Conservation (phyloP, 2,329 filamentous ascomycete genomes). For the Teratosphaeria viscida region DNA sequence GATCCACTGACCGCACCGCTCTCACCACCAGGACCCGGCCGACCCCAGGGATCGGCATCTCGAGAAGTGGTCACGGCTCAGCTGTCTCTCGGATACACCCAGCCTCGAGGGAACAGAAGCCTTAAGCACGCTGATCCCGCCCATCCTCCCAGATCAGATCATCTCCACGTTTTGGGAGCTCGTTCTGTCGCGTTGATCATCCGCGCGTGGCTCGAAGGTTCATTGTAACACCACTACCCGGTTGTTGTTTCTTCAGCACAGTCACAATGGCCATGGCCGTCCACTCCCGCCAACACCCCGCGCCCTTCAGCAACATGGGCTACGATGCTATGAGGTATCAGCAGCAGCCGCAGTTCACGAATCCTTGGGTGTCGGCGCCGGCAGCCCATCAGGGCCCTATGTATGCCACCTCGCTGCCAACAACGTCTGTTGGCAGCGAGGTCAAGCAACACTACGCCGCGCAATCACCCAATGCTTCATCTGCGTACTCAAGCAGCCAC, state of each 20-base stretch:
- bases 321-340: conserved; percentile 72
- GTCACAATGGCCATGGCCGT: conserved; percentile 81
- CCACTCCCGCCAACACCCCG: conserved; percentile 72
- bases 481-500: conserved; percentile 57
- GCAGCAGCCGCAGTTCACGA: conserved; percentile 67
- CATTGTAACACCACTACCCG: conserved; percentile 4
- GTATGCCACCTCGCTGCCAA: conserved; percentile 56
- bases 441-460: conserved; percentile 16
- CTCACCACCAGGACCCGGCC: conserved; percentile 9
- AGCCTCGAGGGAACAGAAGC: conserved; percentile 19
- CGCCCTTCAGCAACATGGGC: conserved; percentile 59
- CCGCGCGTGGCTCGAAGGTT: conserved; percentile 1
- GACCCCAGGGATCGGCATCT: conserved; percentile 12
- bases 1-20: conserved; percentile 14
- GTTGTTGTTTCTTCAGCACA: conserved; percentile 1
- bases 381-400: conserved; percentile 46
- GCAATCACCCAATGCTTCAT: conserved; percentile 20
- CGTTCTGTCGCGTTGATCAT: conserved; percentile 7
- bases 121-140: conserved; percentile 41
- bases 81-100: conserved; percentile 14
- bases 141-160: conserved; percentile 26
- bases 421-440: conserved; percentile 49
- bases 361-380: conserved; percentile 67
- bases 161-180: conserved; percentile 36
- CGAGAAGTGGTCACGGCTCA: conserved; percentile 5